Evolutionary conservation across 495 filamentous ascomycete genomes (phyloP).

Genomic region (Lophiostoma macrostomum): DNA sequence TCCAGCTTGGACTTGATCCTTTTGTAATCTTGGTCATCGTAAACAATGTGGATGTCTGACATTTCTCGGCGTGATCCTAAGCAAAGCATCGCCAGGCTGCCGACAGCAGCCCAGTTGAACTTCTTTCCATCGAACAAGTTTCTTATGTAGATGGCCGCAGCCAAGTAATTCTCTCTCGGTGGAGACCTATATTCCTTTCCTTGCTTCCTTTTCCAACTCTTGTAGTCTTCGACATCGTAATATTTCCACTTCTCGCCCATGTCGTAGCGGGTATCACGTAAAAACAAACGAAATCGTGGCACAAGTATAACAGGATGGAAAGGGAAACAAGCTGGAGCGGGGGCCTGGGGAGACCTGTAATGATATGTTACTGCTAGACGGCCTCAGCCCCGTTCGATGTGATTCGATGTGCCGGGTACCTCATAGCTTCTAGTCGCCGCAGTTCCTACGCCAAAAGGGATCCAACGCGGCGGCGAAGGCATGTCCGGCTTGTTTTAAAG

Average conservation of each 20-base stretch:
- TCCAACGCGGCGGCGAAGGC: too few species aligned
- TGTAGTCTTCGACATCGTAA: constrained; percentile 23
- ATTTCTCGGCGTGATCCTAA: constrained; percentile 18
- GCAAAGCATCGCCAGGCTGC: constrained; percentile 21
- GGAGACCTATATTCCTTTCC: constrained; percentile 11
- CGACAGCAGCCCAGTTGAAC: constrained; percentile 27
- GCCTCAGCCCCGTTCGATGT: too few species aligned
- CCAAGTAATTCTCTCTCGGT: constrained; percentile 21
- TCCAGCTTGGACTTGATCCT: constrained; percentile 18
- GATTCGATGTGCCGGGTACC: too few species aligned
- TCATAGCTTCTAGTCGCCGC: too few species aligned
- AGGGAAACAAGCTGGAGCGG: neutral
- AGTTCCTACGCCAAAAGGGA: too few species aligned
- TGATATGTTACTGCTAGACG: too few species aligned
- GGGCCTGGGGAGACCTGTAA: too few species aligned
- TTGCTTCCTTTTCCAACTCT: constrained; percentile 14
- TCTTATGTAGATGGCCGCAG: constrained; percentile 19
- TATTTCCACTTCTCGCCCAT: constrained; percentile 22
- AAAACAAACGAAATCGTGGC: neutral
- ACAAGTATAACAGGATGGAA: neutral
- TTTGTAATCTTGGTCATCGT: constrained; percentile 18
- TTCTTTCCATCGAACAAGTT: constrained; percentile 21
- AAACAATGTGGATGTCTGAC: constrained; percentile 24
- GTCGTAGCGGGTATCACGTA: neutral
- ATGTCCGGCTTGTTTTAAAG: too few species aligned